Evolutionary conservation across 371 early-diverging fungal species (phyloP), one percentile per base, ranked within the genome.

Genomic region (Apophysomyces variabilis): DNA sequence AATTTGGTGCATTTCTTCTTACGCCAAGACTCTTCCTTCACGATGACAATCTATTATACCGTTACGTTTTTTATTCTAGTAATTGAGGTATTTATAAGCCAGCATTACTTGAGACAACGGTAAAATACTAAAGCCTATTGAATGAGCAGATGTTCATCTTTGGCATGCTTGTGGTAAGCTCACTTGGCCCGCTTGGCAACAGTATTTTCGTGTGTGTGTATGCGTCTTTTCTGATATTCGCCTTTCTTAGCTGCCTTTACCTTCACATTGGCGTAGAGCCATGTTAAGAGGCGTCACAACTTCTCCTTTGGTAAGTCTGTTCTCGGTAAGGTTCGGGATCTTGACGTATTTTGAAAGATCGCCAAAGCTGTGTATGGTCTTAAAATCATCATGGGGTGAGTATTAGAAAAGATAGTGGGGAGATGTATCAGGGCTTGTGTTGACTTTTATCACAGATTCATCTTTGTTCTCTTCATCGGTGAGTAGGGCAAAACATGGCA

Each of bases 391-490:
- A 87, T 88, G 68, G 80, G 83, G 88, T 89, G 81, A 83, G 82
- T 66, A 35, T 50, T 7, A 21, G 21, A 21, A 7, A 50, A 50
- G 21, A 50, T 26, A 3, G 0, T 21, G 7, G 1, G 16, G n/a
- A 13, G 7, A 35, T 21, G 12, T 41, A 44, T 26, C 32, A 26
- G 32, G 39, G 11, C 26, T 35, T 32, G 11, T 16, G 14, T 21
- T 14, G 18, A n/a, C 43, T 41, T 13, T 57, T 26, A 43, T 18
- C 12, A 18, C 21, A 87, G 88, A 16, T 87, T 88, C 62, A 86
- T 88, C 41, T 86, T 87, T 60, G 77, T 88, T 39, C 77, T 90
- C 32, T 88, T 90, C 65, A 63, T 85, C 65, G 90, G 90, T 87
- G 83, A 74, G 54, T 54, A 36, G 6, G 35, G 21, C 61, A 46